phyloP scores from a whole-genome alignment of 78 protist species.

The Diacronema lutheri region DNA sequence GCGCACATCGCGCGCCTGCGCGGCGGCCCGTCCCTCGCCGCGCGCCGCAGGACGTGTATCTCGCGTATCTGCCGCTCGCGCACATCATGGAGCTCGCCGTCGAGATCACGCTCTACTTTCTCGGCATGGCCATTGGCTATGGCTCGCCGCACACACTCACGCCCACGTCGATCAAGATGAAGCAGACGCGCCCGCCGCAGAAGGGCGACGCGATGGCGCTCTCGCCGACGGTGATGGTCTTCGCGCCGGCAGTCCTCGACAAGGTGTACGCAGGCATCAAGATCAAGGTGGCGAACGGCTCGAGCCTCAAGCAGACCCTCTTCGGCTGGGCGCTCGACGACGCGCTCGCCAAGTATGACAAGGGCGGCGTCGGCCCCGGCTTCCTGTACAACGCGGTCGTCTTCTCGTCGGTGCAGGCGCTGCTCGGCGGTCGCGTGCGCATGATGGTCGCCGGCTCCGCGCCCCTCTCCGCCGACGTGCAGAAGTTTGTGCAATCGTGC shows the following conservation, averaged over 20 bases:
- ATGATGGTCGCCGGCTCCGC: constrained; percentile 87
- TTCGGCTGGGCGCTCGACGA: neutral
- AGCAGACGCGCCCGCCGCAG: neutral
- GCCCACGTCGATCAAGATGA: neutral
- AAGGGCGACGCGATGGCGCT: neutral
- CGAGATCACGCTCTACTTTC: neutral
- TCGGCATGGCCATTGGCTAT: constrained; percentile 44
- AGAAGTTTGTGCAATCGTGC: constrained; percentile 36
- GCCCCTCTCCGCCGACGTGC: constrained; percentile 74
- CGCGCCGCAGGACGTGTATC: constrained; percentile 33
- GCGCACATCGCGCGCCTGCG: neutral
- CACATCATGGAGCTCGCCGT: constrained; percentile 84
- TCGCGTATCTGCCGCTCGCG: constrained; percentile 92
- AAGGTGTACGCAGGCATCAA: constrained; percentile 32
- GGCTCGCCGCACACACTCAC: constrained; percentile 57
- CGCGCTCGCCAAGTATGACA: neutral
- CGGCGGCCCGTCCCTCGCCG: no score
- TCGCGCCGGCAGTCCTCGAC: constrained; percentile 55
- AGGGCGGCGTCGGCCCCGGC: constrained; percentile 13
- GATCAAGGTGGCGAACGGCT: neutral
- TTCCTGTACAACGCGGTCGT: constrained; percentile 62
- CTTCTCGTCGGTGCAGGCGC: constrained; percentile 55
- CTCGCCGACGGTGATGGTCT: constrained; percentile 4
- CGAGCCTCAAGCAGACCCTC: neutral
- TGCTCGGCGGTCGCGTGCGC: constrained; percentile 85